Evolutionary conservation across 257 asterid genomes (phyloP), one percentile per base, ranked within the genome.

Genomic region (Datura wrightii): DNA sequence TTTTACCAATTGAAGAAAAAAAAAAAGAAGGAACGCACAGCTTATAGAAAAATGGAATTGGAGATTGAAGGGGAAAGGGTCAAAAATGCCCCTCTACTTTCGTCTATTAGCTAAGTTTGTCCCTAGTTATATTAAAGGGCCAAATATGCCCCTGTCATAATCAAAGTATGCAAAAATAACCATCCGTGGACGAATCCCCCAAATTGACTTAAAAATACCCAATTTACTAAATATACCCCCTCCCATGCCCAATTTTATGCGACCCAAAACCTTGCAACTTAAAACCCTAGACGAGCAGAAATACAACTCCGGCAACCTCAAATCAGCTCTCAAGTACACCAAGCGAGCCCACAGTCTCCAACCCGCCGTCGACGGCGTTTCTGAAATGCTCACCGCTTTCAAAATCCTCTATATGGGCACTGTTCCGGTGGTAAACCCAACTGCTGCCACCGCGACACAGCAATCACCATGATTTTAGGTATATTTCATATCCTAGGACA

Each of bases 321-420:
- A 86, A 24, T 92, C 94, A 80, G 97, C 98, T 84, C 18, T 91
- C 39, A 89, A 89, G 11, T 82, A 82, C 85, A 97, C 97, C 89
- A 92, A 91, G 82, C 94, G 93, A 60, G 97, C 98, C 37, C 90
- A 66, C 83, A 87, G 87, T 59, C 94, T 92, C 85, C 54, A 86
- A 58, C 96, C 98, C 2, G 74, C 90, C 6, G 86, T 89, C 31
- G 88, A 86, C 50, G 98, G 96, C 78, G 88, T 94, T 15, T 60
- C 90, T 58, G 96, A 93, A 82, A 84, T 93, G 90, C 89, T 93
- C 84, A 83, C 93, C 48, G 91, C 97, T 85, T 91, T 94, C 88
- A 83, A 85, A 81, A 92, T 94, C 86, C 91, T 95, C 87, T 84
- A 82, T 66, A 84, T 19, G 3, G 76, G 19, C 1, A 37, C 24